phyloP scores from a whole-genome alignment of 306 rosid species.

The Notholithocarpus densiflorus region DNA sequence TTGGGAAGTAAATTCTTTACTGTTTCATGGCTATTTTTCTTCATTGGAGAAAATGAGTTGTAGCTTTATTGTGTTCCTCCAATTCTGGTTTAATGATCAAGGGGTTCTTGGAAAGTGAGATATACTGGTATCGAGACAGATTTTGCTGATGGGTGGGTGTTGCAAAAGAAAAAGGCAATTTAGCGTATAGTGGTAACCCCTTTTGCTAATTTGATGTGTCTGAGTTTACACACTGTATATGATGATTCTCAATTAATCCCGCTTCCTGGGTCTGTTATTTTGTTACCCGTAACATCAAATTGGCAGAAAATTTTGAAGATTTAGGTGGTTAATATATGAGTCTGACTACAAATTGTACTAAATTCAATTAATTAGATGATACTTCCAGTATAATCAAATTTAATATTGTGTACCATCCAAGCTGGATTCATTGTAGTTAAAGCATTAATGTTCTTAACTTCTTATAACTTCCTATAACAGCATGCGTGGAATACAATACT shows the following conservation, averaged over 20 bases:
- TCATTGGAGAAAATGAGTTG: conserved; percentile 2
- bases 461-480: neutral
- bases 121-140: neutral
- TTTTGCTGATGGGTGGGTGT: conserved; percentile 7
- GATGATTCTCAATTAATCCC: conserved; percentile 11
- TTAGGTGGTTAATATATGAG: neutral
- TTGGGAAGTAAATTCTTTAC: conserved; percentile 55
- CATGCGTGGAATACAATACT: neutral
- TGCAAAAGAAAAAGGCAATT: neutral
- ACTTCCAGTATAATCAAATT: too few relatives aligned
- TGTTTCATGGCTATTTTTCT: conserved; percentile 15
- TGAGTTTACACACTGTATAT: conserved; percentile 20
- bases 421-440: too few relatives aligned
- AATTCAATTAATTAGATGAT: too few relatives aligned
- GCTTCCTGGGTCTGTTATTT: conserved; percentile 12
- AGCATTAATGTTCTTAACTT: too few relatives aligned
- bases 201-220: conserved; percentile 1
- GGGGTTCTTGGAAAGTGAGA: neutral
- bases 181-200: neutral
- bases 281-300: conserved; percentile 1
- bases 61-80: neutral
- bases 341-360: neutral
- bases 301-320: neutral
- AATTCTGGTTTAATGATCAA: neutral
- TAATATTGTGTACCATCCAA: too few relatives aligned